Evolutionary conservation across 1,284 basidiomycete species (phyloP).

Genomic region (Leccinum holopus): DNA sequence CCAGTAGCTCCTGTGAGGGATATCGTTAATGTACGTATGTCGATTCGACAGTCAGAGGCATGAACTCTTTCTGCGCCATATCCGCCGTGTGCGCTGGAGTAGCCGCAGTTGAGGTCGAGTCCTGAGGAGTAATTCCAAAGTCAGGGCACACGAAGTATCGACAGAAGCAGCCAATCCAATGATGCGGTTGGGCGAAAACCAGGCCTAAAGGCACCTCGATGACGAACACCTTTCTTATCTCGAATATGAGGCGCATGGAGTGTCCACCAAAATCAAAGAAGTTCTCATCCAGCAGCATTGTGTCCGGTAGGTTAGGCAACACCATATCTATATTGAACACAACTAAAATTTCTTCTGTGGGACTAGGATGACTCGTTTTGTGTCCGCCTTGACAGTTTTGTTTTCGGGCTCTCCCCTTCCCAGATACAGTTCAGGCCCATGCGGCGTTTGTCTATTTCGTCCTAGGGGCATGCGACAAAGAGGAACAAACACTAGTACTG

Average conservation of each 20-base stretch:
- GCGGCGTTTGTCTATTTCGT: constrained; percentile 94
- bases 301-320: constrained; percentile 77
- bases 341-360: constrained; percentile 76
- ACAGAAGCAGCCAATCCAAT: constrained; percentile 78
- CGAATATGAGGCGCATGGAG: constrained; percentile 96
- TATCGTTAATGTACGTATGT: constrained; percentile 63
- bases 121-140: constrained; percentile 65
- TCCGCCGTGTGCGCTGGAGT: constrained; percentile 19
- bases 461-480: constrained; percentile 96
- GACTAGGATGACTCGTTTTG: constrained; percentile 44
- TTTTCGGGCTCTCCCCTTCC: constrained; percentile 29
- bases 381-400: constrained; percentile 29
- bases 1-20: constrained; percentile 98
- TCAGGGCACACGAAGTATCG: constrained; percentile 77
- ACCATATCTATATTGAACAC: constrained; percentile 70
- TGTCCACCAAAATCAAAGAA: constrained; percentile 99
- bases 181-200: constrained; percentile 88
- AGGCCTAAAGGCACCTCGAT: constrained; percentile 91
- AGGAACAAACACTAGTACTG: constrained; percentile 82
- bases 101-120: constrained; percentile 28
- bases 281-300: constrained; percentile 87
- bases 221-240: constrained; percentile 92
- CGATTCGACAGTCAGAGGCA: constrained; percentile 48
- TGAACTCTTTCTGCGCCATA: constrained; percentile 19
- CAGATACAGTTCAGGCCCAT: no score